Base-by-base conservation (phyloP, 805 yeast genomes). In the Kregervanrija pseudodelftensis region DNA sequence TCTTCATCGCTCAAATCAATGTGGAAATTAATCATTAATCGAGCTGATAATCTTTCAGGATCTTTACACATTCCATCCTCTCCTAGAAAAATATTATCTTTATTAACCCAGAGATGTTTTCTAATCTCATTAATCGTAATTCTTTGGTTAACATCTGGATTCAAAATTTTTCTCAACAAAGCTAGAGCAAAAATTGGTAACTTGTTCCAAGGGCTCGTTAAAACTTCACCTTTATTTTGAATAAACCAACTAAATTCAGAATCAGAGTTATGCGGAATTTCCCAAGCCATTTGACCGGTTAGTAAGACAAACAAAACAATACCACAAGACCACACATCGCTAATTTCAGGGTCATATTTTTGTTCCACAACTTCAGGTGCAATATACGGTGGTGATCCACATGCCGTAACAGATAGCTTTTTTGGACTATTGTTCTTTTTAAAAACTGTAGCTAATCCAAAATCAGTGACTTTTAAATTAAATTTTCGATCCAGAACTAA, bases 371-470 rank as follows among this genome's bases (percentile, higher is more conserved):
- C 73, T 54, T 84, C 93, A 2, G 93, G 93, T 1, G 93, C 91
- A 68, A 82, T 74, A 56, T 84, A 84, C 5, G 89, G 90, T 1
- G 86, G 84, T 1, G 85, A 79, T 0, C 91, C 85, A 60, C 88
- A 76, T 31, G 82, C 72, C 30, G 80, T 74, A 17, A 63, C 58
- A 35, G 79, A 72, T 39, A 69, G 44, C 46, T 79, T 60, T 40
- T 66, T 67, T 4, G 68, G 59, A 2, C 83, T 84, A 12, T 59
- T 60, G 34, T 66, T 69, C 36, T 73, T 72, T 49, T 66, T 70
- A 54, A 72, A 82, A 8, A 79, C 77, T 30, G 80, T 73, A 0
- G 90, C 88, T 12, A 85, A 63, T 0, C 93, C 93, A 63, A 85
- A 84, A 62, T 84, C 93, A 0, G 87, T 80, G n/a, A 84, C 61